phyloP scores from a whole-genome alignment of 108 stramenopile genomes.

The Chaetoceros muelleri region DNA sequence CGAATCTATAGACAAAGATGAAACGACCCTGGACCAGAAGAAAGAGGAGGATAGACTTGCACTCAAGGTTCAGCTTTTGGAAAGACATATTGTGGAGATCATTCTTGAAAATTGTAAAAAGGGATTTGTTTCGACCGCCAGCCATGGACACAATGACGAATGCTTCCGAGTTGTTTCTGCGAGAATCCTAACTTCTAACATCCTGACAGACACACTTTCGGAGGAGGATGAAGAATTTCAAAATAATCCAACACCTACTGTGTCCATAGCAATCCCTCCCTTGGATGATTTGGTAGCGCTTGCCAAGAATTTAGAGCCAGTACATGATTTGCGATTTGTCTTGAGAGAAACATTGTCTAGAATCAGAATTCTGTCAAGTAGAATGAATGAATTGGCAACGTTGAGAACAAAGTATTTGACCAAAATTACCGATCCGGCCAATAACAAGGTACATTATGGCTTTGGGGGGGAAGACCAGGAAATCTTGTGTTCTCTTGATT shows the following conservation, averaged over 20 bases:
- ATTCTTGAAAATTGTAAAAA: slow-evolving; percentile 7
- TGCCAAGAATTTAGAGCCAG: slow-evolving; percentile 13
- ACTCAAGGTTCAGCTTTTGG: slow-evolving; percentile 19
- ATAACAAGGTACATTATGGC: background rate
- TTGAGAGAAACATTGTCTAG: slow-evolving; percentile 40
- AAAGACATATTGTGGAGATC: slow-evolving; percentile 22
- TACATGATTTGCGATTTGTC: slow-evolving; percentile 35
- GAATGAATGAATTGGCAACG: slow-evolving; percentile 21
- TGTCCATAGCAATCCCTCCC: slow-evolving; percentile 23
- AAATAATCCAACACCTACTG: slow-evolving; percentile 13
- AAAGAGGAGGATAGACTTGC: background rate
- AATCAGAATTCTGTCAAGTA: slow-evolving; percentile 21
- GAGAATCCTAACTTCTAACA: slow-evolving; percentile 26
- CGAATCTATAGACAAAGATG: background rate
- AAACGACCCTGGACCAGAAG: background rate
- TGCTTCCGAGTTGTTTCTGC: slow-evolving; percentile 17
- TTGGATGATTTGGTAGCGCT: slow-evolving; percentile 33
- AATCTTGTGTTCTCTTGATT: slow-evolving; percentile 39
- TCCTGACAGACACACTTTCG: slow-evolving; percentile 8
- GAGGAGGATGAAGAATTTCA: background rate
- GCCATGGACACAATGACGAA: background rate
- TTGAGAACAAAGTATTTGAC: slow-evolving; percentile 23
- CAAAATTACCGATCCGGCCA: slow-evolving; percentile 20
- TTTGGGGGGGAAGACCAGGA: slow-evolving; percentile 34
- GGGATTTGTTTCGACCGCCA: too few species aligned